phyloP scores from a whole-genome alignment of 1,139 yeast genomes.

The Yamadazyma atmosphaerica region DNA sequence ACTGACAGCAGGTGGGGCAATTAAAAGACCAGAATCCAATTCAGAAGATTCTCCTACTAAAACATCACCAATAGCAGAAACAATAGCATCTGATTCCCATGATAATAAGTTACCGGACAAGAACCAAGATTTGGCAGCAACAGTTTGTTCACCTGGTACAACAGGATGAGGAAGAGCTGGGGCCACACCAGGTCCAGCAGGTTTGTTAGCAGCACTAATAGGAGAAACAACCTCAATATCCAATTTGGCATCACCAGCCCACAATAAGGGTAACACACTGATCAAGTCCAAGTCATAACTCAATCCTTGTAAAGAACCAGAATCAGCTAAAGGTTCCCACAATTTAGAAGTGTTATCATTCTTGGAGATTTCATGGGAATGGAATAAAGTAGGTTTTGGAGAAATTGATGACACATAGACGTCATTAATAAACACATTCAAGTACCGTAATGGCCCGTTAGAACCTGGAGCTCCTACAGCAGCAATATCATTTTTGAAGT shows the following conservation, averaged over 20 bases:
- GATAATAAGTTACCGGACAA: constrained; percentile 18
- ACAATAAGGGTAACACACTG: constrained; percentile 27
- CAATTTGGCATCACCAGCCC: constrained; percentile 24
- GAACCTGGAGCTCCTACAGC: constrained; percentile 12
- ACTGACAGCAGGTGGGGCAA: constrained; percentile 17
- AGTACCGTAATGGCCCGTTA: constrained; percentile 24
- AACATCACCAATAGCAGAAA: constrained; percentile 11
- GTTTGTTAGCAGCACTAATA: constrained; percentile 15
- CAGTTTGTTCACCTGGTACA: constrained; percentile 10
- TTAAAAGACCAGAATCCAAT: constrained; percentile 14
- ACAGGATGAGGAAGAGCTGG: constrained; percentile 16
- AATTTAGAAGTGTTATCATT: constrained; percentile 16
- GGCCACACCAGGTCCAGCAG: constrained; percentile 15
- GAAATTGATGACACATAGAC: constrained; percentile 22
- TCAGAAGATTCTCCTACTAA: constrained; percentile 10
- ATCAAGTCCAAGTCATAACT: constrained; percentile 28
- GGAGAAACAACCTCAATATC: constrained; percentile 24
- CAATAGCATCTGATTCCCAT: constrained; percentile 17
- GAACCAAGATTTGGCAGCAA: constrained; percentile 16
- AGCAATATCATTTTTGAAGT: constrained; percentile 19
- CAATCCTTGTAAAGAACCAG: constrained; percentile 27
- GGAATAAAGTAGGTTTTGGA: constrained; percentile 29
- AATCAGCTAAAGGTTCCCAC: constrained; percentile 27
- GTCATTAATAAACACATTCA: constrained; percentile 24
- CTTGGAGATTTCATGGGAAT: constrained; percentile 19